Evolutionary conservation across 2,329 filamentous ascomycete genomes (phyloP).

Genomic region (Aureobasidium mangrovei): DNA sequence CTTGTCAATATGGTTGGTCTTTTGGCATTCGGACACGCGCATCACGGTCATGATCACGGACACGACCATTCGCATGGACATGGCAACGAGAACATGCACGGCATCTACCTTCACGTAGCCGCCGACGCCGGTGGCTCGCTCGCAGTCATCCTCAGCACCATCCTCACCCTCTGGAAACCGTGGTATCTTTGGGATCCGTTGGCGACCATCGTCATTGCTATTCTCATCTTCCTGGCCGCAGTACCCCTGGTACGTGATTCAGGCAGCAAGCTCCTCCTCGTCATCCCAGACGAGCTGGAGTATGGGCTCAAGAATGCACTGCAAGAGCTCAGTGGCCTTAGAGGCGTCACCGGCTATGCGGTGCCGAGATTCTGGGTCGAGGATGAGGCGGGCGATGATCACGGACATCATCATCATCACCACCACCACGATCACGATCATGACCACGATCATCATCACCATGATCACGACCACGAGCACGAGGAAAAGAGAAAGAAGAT

Average conservation of each 20-base stretch:
- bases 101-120: slow-evolving; percentile 90
- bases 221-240: slow-evolving; percentile 87
- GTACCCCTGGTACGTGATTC: slow-evolving; percentile 79
- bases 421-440: slow-evolving; percentile 16
- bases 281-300: slow-evolving; percentile 75
- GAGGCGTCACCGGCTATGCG: slow-evolving; percentile 77
- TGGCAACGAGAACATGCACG: slow-evolving; percentile 95
- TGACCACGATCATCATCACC: slow-evolving; percentile 21
- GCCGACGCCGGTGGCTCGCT: slow-evolving; percentile 91
- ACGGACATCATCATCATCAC: slow-evolving; percentile 16
- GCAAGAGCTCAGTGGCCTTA: slow-evolving; percentile 69
- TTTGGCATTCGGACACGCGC: slow-evolving; percentile 62
- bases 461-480: slow-evolving; percentile 20
- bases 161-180: slow-evolving; percentile 75
- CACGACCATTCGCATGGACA: slow-evolving; percentile 57
- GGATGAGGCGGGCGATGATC: slow-evolving; percentile 44
- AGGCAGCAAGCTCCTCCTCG: slow-evolving; percentile 73
- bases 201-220: slow-evolving; percentile 85
- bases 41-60: slow-evolving; percentile 37
- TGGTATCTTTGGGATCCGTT: slow-evolving; percentile 94
- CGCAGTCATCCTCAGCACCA: slow-evolving; percentile 85
- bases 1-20: slow-evolving; percentile 89
- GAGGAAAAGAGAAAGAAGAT: slow-evolving; percentile 39
- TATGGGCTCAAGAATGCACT: slow-evolving; percentile 81
- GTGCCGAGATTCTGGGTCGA: slow-evolving; percentile 91